Conservation (phyloP, 352 stramenopile genomes). For the Blastocystis sp. region DNA sequence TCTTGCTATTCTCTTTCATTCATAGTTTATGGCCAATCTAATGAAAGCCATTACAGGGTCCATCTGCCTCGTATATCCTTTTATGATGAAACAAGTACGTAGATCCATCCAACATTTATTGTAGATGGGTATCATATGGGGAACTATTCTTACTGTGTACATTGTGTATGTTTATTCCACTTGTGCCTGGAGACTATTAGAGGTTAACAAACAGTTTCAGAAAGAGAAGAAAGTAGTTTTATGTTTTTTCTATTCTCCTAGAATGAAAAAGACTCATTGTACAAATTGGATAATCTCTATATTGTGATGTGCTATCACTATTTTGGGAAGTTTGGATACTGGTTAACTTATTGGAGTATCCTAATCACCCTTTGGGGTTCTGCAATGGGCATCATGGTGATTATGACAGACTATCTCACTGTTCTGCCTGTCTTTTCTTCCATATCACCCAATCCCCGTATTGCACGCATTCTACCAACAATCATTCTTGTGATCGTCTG, state of each 20-base stretch:
- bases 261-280: slow-evolving; percentile 12
- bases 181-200: not conserved
- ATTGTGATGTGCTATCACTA: slow-evolving; percentile 52
- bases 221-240: slow-evolving; percentile 5
- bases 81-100: slow-evolving; percentile 25
- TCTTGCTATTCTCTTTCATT: too few relatives aligned
- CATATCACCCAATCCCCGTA: not conserved
- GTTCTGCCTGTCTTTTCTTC: not conserved
- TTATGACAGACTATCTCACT: slow-evolving; percentile 48
- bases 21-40: slow-evolving; percentile 47
- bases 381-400: slow-evolving; percentile 48
- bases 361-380: slow-evolving; percentile 52
- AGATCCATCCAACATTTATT: not conserved
- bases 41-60: slow-evolving; percentile 57
- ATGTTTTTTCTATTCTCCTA: too few relatives aligned
- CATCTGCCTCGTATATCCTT: slow-evolving; percentile 36
- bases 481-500: slow-evolving; percentile 26
- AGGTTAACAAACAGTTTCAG: slow-evolving; percentile 19
- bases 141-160: slow-evolving; percentile 8
- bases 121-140: slow-evolving; percentile 35
- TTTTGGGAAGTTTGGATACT: slow-evolving; percentile 42
- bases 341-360: slow-evolving; percentile 2
- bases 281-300: slow-evolving; percentile 51
- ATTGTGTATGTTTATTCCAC: slow-evolving; percentile 31
- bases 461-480: slow-evolving; percentile 8